Conservation (phyloP, 495 filamentous ascomycete genomes). For the Penicillium soppii region DNA sequence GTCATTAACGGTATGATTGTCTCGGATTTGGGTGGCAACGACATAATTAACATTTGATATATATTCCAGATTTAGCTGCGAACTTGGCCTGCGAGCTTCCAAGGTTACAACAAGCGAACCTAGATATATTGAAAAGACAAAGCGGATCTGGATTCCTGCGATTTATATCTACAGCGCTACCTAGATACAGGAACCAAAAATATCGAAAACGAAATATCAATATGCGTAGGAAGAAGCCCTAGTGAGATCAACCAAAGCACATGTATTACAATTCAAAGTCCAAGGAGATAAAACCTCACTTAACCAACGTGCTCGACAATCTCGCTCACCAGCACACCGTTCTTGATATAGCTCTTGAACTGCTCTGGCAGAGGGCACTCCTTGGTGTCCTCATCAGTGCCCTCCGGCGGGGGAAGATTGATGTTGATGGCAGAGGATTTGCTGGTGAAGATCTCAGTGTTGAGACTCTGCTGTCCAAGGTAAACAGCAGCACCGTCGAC, state of each 20-base stretch:
- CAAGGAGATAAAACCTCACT: background rate
- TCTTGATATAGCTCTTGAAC: slow-evolving; percentile 75
- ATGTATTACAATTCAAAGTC: slow-evolving; percentile 1
- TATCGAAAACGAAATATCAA: slow-evolving; percentile 1
- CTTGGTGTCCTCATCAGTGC: slow-evolving; percentile 69
- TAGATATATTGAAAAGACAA: background rate
- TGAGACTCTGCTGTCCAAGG: slow-evolving; percentile 71
- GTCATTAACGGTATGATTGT: background rate
- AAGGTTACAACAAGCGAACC: too few relatives aligned
- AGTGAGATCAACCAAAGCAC: background rate
- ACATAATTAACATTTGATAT: too few relatives aligned
- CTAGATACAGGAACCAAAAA: slow-evolving; percentile 22
- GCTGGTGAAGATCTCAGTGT: slow-evolving; percentile 81
- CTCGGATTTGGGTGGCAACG: too few relatives aligned
- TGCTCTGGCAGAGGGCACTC: slow-evolving; percentile 88
- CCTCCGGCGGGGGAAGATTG: slow-evolving; percentile 63
- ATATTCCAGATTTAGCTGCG: too few relatives aligned
- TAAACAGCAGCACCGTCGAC: slow-evolving; percentile 88
- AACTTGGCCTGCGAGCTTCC: too few relatives aligned
- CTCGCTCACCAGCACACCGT: slow-evolving; percentile 75
- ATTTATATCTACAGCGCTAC: slow-evolving; percentile 24
- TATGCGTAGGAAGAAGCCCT: background rate
- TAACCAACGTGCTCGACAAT: slow-evolving; percentile 88
- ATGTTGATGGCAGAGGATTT: slow-evolving; percentile 85
- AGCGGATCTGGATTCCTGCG: background rate